phyloP scores from a whole-genome alignment of 768 basidiomycete genomes.

The Pilatotrama ljubarskyi region DNA sequence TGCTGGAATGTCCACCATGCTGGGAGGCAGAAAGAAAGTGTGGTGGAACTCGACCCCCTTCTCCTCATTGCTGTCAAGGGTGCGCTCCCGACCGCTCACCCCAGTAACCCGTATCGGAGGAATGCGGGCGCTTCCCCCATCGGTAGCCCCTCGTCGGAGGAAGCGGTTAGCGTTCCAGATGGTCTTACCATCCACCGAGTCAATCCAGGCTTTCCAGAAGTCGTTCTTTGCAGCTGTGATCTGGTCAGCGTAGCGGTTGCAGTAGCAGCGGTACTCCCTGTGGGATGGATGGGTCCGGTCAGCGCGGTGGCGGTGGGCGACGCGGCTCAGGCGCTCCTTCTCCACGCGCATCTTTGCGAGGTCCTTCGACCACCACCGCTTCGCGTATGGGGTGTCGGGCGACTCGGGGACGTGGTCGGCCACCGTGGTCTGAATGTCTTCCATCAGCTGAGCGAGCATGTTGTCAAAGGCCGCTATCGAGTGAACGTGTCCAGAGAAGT shows the following conservation, averaged over 20 bases:
- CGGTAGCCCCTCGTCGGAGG: neutral
- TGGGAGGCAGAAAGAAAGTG: constrained; percentile 33
- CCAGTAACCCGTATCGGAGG: constrained; percentile 14
- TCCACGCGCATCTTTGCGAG: constrained; percentile 26
- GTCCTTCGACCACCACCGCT: constrained; percentile 37
- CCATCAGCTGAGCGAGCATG: neutral
- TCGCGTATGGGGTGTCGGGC: constrained; percentile 26
- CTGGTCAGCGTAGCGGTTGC: constrained; percentile 14
- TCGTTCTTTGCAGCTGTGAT: constrained; percentile 26
- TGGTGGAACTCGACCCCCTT: constrained; percentile 22
- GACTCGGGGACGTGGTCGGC: constrained; percentile 21
- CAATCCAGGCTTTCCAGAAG: constrained; percentile 29
- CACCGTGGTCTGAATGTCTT: constrained; percentile 23
- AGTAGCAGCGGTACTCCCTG: constrained; percentile 9
- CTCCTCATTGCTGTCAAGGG: constrained; percentile 3
- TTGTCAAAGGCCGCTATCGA: constrained; percentile 17
- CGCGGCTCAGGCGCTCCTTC: constrained; percentile 16
- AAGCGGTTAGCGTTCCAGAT: constrained; percentile 26
- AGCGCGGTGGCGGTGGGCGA: constrained; percentile 7
- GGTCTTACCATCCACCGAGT: constrained; percentile 6
- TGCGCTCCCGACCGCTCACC: neutral
- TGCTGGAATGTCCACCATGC: neutral
- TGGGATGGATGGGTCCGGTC: constrained; percentile 17
- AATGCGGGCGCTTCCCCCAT: constrained; percentile 20
- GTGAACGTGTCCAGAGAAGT: neutral